Base-by-base conservation (phyloP, 1,139 yeast genomes). In the Hemisphaericaspora xylanilytica region DNA sequence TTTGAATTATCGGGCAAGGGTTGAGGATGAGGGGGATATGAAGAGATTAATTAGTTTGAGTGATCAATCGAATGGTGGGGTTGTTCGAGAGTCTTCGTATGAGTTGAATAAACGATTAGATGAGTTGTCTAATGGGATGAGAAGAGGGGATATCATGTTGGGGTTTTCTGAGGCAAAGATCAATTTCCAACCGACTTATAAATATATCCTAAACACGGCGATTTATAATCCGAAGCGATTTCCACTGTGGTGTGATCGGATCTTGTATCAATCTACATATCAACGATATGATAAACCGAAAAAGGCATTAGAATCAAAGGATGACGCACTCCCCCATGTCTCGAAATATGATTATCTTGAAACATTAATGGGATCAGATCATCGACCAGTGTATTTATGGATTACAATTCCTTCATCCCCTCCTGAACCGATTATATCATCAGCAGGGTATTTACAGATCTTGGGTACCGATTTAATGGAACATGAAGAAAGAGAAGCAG, bases 211-310 rank as follows among this genome's bases (percentile, higher is more conserved):
- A 3, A 75, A 77, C 14, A 70, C 78, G 0, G 69, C 70, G 6
- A 63, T 65, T n/a, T 85, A 76, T 57, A 75, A 78, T 46, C 38
- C 59, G 4, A 81, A 79, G 47, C 63, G 96, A 42, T 67, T 70
- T 2, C 95, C 96, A 0, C 83, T 95, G 3, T 89, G 96, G 95
- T 88, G 96, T 58, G 97, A 89, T 56, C 65, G 97, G 37, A 77
- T 89, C 3, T 56, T 89, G 33, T 86, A 66, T 51, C 75, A 77
- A 42, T 58, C 70, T 1, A 67, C 74, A 0, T 80, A 81, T 51
- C 56, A 59, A 12, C 47, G 45, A 2, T 39, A 42, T 2, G 51
- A 47, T 5, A 35, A 11, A n/a, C 7, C 24, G 15, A 17, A 5
- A 2, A 11, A 3, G 7, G 32, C 13, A 17, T n/a, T 11, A 9